A percentile compares a stretch with the other conserved stretches of the same genome.
phyloP scores from a whole-genome alignment of 2,329 filamentous ascomycete genomes.

The Phyllosticta capitalensis region DNA sequence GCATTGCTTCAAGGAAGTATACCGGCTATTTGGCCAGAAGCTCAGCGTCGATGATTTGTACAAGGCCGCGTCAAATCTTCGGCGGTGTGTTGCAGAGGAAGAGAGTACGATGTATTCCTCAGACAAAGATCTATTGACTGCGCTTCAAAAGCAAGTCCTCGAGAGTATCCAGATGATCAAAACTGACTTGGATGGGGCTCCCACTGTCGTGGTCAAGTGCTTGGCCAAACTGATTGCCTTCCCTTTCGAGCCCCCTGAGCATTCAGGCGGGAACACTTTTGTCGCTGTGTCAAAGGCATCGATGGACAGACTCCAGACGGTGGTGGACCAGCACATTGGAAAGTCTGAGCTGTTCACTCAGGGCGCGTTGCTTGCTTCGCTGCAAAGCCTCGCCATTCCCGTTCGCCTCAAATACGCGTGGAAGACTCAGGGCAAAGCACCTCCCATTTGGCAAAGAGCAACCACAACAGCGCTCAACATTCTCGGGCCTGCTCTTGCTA shows the following conservation, averaged over 20 bases:
- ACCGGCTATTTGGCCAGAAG: conserved; percentile 58
- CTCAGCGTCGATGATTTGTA: conserved; percentile 54
- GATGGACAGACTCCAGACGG: conserved; percentile 58
- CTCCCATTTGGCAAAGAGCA: conserved; percentile 69
- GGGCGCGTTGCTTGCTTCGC: conserved; percentile 53
- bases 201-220: conserved; percentile 58
- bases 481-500: conserved; percentile 54
- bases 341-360: conserved; percentile 61
- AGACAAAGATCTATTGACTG: conserved; percentile 64
- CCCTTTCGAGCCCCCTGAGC: conserved; percentile 46
- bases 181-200: conserved; percentile 54
- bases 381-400: conserved; percentile 59
- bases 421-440: conserved; percentile 58
- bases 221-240: conserved; percentile 63
- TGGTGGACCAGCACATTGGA: conserved; percentile 50
- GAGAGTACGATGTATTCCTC: conserved; percentile 57
- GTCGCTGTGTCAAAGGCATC: conserved; percentile 79
- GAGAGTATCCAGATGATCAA: conserved; percentile 58
- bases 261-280: conserved; percentile 58
- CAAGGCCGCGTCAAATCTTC: conserved; percentile 62
- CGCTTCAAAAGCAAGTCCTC: conserved; percentile 61
- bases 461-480: conserved; percentile 62
- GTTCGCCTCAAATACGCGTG: conserved; percentile 76
- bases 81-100: conserved; percentile 61
- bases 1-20: conserved; percentile 64